Evolutionary conservation across 1,284 basidiomycete species (phyloP).

Genomic region (Trametes hirsuta): DNA sequence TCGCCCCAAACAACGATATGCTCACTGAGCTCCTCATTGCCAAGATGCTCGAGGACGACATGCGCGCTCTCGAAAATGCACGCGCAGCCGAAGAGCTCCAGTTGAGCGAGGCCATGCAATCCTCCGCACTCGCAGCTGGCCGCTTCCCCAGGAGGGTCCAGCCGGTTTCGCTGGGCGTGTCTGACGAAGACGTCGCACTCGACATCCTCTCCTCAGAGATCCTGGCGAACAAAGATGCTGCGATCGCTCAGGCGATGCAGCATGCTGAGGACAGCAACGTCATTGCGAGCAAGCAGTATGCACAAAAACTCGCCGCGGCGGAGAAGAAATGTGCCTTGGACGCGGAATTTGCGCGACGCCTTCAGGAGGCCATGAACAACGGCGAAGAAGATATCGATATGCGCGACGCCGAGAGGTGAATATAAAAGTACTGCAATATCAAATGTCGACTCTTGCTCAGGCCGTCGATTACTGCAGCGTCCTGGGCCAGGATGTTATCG

Average conservation of each 20-base stretch:
- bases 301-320: conserved; percentile 42
- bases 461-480: conserved; percentile 22
- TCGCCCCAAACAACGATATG: conserved; percentile 20
- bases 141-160: conserved; percentile 27
- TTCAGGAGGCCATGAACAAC: conserved; percentile 37
- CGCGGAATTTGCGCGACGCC: conserved; percentile 41
- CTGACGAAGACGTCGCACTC: conserved; percentile 38
- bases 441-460: not conserved
- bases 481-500: conserved; percentile 33
- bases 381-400: conserved; percentile 33
- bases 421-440: not conserved
- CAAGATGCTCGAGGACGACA: conserved; percentile 40
- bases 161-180: not conserved
- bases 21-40: conserved; percentile 40
- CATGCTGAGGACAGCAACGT: conserved; percentile 30
- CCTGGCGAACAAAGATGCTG: conserved; percentile 36
- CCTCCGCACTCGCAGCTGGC: conserved; percentile 28
- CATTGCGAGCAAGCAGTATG: conserved; percentile 37
- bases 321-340: conserved; percentile 44
- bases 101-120: conserved; percentile 31
- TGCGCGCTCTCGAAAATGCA: conserved; percentile 28
- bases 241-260: conserved; percentile 40
- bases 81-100: conserved; percentile 40
- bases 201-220: conserved; percentile 36
- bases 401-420: conserved; percentile 38